Conservation (phyloP, 2,329 filamentous ascomycete genomes). For the Remersonia thermophila region DNA sequence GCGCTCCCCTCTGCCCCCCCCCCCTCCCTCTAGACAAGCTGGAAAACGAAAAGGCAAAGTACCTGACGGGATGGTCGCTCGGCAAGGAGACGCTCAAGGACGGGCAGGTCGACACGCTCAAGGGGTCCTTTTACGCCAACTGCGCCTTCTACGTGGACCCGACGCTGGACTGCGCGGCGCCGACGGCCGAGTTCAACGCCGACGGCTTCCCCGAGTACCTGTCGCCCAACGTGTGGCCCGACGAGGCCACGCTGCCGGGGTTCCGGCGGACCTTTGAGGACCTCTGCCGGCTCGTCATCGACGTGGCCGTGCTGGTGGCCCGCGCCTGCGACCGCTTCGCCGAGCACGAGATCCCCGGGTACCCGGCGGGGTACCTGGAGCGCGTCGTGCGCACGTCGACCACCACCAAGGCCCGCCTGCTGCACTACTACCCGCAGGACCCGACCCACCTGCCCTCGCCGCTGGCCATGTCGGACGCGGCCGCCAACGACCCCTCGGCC, state of each 20-base stretch:
- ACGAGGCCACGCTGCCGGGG: conserved; percentile 53
- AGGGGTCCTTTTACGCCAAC: conserved; percentile 77
- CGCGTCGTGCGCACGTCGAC: conserved; percentile 73
- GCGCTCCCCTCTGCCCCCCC: too few relatives aligned
- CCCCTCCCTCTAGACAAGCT: conserved; percentile 32
- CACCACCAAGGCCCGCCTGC: conserved; percentile 78
- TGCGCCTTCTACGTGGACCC: conserved; percentile 64
- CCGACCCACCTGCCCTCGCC: conserved; percentile 20
- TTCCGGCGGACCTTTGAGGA: conserved; percentile 63
- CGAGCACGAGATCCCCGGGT: conserved; percentile 61
- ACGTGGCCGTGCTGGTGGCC: conserved; percentile 78
- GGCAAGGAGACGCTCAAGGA: conserved; percentile 73
- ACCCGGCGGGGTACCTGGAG: conserved; percentile 69
- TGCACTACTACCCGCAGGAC: conserved; percentile 79
- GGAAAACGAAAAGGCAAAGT: conserved; percentile 49
- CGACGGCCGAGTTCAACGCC: conserved; percentile 43
- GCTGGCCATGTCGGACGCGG: conserved; percentile 19
- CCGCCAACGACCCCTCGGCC: conserved; percentile 22
- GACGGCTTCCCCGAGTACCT: conserved; percentile 77
- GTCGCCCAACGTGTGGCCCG: conserved; percentile 80
- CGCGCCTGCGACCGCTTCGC: conserved; percentile 84
- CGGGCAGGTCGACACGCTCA: conserved; percentile 65
- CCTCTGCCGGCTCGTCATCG: conserved; percentile 75
- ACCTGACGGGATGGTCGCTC: conserved; percentile 63
- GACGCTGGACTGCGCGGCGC: conserved; percentile 46